phyloP scores from a whole-genome alignment of 345 rosid species.

The Stellera chamaejasme region DNA sequence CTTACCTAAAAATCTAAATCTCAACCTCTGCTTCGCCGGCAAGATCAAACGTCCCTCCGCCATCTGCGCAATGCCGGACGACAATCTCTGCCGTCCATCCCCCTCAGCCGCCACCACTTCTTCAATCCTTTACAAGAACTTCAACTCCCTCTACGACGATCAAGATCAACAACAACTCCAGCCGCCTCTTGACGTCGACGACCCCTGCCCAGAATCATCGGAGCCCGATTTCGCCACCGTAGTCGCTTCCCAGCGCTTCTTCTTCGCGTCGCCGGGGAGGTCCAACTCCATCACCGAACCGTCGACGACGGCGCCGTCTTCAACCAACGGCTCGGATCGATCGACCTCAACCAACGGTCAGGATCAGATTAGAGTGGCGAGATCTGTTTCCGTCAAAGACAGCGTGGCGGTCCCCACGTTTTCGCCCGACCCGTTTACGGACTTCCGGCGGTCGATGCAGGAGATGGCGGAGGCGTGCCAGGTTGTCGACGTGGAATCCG shows the following conservation, averaged over 20 bases:
- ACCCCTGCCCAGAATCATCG: constrained; percentile 17
- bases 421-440: constrained; percentile 82
- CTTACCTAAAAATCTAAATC: constrained; percentile 42
- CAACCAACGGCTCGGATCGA: no score
- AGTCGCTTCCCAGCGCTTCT: constrained; percentile 80
- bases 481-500: constrained; percentile 40
- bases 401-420: constrained; percentile 53
- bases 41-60: constrained; percentile 25
- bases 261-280: constrained; percentile 81
- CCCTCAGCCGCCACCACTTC: constrained; percentile 15
- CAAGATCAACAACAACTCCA: neutral
- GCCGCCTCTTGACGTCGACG: constrained; percentile 11
- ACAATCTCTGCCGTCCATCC: constrained; percentile 4
- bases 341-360: no score
- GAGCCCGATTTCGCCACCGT: constrained; percentile 59
- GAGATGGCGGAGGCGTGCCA: constrained; percentile 88
- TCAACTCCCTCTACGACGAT: constrained; percentile 36
- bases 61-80: constrained; percentile 6
- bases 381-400: constrained; percentile 17
- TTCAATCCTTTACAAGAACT: constrained; percentile 24
- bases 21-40: constrained; percentile 44
- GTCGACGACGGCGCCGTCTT: constrained; percentile 12
- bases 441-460: constrained; percentile 87
- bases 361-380: no score
- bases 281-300: constrained; percentile 88